Base-by-base conservation (phyloP, 495 filamentous ascomycete species). In the Daldinia concentrica region DNA sequence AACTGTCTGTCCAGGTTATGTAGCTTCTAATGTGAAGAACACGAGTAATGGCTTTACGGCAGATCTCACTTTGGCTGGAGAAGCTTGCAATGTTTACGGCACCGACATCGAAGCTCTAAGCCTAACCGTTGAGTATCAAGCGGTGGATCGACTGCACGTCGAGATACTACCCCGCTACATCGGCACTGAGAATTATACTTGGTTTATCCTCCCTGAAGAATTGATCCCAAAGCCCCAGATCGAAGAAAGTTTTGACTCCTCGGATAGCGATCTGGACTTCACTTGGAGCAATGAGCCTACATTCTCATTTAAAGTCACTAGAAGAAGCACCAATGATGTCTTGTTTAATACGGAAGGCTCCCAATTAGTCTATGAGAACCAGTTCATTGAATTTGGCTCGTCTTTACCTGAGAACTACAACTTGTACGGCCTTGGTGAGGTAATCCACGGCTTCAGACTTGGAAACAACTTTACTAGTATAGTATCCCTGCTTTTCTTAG, bases 401-500 rank as follows among this genome's bases (percentile, higher is more conserved):
- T 80, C 84, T 65, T 82, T 95, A 6, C 93, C 92, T 1, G 82
- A 89, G 26, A 83, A 89, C 54, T 92, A 93, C 12, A 89, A 92
- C 66, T 79, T 97, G 6, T 97, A 97, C 72, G 93, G 93, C 3
- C 82, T 97, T 8, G 93, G 93, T 14, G 93, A 97, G 78, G 88
- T 91, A 52, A 90, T 88, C 7, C 92, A 95, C 66, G 82, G 88
- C 24, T 86, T 96, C 57, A 85, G 87, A 43, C 83, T 95, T 41
- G 91, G 88, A 0, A 88, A 87, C 39, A 91, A 93, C 74, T 86
- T 93, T 68, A 93, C 88, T 0, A 87, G 93, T 61, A 91, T 88
- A 26, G 6, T 12, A 11, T 19, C 6, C 51, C 9, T 24, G 2
- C 15, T 32, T 39, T 6, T 6, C 12, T 15, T 52, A 22, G 9